These are phyloP conservation scores for Lepiota brunneoincarnata DNA, from an alignment of 768 basidiomycete species.

Conservation along the genomic window DNA sequence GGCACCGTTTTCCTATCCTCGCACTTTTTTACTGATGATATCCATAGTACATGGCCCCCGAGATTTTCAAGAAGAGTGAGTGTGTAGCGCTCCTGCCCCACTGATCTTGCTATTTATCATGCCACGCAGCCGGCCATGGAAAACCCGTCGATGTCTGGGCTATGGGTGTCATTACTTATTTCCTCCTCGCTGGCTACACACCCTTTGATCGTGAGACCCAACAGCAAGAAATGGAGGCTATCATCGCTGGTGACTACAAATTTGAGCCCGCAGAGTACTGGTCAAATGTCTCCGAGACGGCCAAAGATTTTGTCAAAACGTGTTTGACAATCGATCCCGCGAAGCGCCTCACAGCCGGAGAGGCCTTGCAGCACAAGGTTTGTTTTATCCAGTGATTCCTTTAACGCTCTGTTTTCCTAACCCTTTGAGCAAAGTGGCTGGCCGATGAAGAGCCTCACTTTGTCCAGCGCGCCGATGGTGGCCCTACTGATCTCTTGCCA, in stretches of 20 bases:
- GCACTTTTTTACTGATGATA: neutral
- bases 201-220: slow-evolving; percentile 94
- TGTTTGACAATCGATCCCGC: slow-evolving; percentile 87
- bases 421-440: slow-evolving; percentile 54
- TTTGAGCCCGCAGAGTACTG: slow-evolving; percentile 83
- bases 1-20: slow-evolving; percentile 8
- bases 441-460: slow-evolving; percentile 66
- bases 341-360: slow-evolving; percentile 73
- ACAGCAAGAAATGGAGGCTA: slow-evolving; percentile 91
- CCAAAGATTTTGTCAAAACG: slow-evolving; percentile 74
- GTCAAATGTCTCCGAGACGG: slow-evolving; percentile 79
- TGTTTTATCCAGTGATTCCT: neutral
- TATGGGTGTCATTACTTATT: slow-evolving; percentile 98
- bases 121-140: slow-evolving; percentile 71
- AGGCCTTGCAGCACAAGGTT: slow-evolving; percentile 70
- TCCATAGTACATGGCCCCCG: slow-evolving; percentile 88
- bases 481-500: slow-evolving; percentile 78
- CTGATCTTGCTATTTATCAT: slow-evolving; percentile 1
- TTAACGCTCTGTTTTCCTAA: neutral
- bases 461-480: slow-evolving; percentile 57
- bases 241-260: slow-evolving; percentile 89
- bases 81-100: slow-evolving; percentile 5
- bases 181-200: slow-evolving; percentile 89
- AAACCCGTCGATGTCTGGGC: slow-evolving; percentile 98
- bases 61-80: slow-evolving; percentile 90